Base-by-base conservation (phyloP, 2,329 filamentous ascomycete genomes). In the Venturia asperata region DNA sequence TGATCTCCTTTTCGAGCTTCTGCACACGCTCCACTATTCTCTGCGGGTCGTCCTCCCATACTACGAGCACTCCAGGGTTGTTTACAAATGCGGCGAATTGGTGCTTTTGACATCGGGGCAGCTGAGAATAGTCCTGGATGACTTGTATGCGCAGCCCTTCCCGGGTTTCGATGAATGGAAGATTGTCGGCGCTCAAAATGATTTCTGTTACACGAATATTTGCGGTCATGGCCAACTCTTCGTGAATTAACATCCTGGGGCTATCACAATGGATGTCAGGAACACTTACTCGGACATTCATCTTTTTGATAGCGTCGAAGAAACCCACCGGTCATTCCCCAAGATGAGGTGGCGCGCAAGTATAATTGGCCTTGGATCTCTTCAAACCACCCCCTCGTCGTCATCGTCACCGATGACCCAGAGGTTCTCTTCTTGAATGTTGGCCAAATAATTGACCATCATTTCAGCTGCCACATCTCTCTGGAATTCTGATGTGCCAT, bases 81-180 rank as follows among this genome's bases (percentile, higher is more conserved):
- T 81, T 78, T 63, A 87, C 82, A 71, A 87, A 87, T 10, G 85
- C 85, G n/a, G 83, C 85, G 70, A 85, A 87, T 67, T 87, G 85
- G 73, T 87, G 84, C 71, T 86, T 85, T 71, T 86, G 81, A 69
- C 84, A 87, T 30, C 78, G 74, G 0, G 83, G 82, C 5, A 89
- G 76, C 61, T 83, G 80, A 2, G 77, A 76, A 65, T 88, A 81
- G 61, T 80, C 81, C 1, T 81, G 81, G 27, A 89, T 76, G 5
- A 89, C 82, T 70, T 89, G 87, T 7, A 89, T 74, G 34, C 82
- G 82, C 21, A 87, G 78, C 3, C 83, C 84, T 64, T 82, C 78
- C 19, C 79, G 74, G 19, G 89, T 76, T 11, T 86, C 84, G 11
- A 89, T 83, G 68, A 82, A 86, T 19, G 82, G 76, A 27, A 77